Evolutionary conservation across 148 eudicot species (phyloP).

Genomic region (Drosera capensis): DNA sequence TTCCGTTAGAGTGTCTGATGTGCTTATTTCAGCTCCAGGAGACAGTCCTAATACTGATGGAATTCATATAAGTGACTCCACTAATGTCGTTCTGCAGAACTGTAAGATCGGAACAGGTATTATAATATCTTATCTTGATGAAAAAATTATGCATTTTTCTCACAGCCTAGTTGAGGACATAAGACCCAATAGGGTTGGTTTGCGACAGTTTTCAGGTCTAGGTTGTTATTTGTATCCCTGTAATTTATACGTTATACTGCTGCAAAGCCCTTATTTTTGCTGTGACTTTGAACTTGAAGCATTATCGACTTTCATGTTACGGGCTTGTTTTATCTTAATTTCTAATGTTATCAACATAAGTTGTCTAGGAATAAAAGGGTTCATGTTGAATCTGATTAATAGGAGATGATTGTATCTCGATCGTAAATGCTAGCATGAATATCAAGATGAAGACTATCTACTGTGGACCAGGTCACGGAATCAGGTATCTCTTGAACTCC

Average conservation of each 20-base stretch:
- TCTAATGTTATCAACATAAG: slow-evolving; percentile 4
- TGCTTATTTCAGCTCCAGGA: slow-evolving; percentile 60
- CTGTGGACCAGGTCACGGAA: slow-evolving; percentile 99
- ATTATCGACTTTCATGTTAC: too few species aligned
- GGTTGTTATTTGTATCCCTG: too few species aligned
- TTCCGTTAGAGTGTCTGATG: slow-evolving; percentile 51
- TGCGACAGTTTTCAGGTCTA: too few species aligned
- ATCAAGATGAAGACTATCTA: slow-evolving; percentile 61
- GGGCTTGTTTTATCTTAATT: too few species aligned
- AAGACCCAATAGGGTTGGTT: too few species aligned
- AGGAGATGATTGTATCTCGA: slow-evolving; percentile 97
- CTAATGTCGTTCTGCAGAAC: slow-evolving; percentile 49
- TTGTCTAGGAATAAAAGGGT: slow-evolving; percentile 8
- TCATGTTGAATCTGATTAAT: slow-evolving; percentile 82
- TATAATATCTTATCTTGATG: neutral
- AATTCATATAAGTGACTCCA: slow-evolving; percentile 78
- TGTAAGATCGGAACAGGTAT: slow-evolving; percentile 55
- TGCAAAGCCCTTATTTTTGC: too few species aligned
- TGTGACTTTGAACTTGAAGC: too few species aligned
- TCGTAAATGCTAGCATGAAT: slow-evolving; percentile 82
- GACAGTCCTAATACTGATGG: slow-evolving; percentile 97
- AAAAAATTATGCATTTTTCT: neutral
- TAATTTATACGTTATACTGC: too few species aligned
- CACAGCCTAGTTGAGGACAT: too few species aligned
- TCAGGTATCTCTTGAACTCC: too few species aligned